phyloP scores from a whole-genome alignment of 306 rosid species.

The Sicyos baderoa region DNA sequence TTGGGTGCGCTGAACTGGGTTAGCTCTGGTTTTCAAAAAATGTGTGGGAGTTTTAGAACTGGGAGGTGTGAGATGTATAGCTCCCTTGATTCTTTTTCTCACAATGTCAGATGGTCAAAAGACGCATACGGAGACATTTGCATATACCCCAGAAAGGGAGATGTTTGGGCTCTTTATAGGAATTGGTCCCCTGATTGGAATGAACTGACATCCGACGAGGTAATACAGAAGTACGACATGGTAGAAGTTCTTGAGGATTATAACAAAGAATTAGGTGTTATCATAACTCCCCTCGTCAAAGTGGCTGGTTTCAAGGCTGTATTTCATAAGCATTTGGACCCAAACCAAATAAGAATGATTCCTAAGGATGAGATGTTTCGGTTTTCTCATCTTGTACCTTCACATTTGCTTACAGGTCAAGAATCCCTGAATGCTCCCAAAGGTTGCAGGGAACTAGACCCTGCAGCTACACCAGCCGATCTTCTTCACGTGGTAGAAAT shows the following conservation, averaged over 20 bases:
- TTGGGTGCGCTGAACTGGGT: constrained; percentile 54
- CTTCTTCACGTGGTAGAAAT: constrained; percentile 55
- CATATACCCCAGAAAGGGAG: constrained; percentile 71
- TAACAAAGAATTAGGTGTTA: constrained; percentile 55
- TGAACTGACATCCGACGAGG: constrained; percentile 56
- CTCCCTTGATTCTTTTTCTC: constrained; percentile 64
- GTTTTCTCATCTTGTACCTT: constrained; percentile 82
- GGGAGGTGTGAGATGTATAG: constrained; percentile 43
- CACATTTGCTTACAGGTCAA: constrained; percentile 53
- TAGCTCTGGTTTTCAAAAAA: constrained; percentile 58
- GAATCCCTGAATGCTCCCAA: constrained; percentile 70
- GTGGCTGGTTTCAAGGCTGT: constrained; percentile 84
- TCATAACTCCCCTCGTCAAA: constrained; percentile 65
- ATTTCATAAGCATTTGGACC: constrained; percentile 60
- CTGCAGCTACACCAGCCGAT: constrained; percentile 73
- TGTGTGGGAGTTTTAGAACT: constrained; percentile 61
- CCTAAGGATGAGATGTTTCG: constrained; percentile 64
- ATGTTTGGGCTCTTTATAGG: constrained; percentile 87
- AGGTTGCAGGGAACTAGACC: constrained; percentile 91
- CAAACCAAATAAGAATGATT: constrained; percentile 44
- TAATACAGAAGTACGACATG: constrained; percentile 60
- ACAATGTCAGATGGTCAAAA: constrained; percentile 65
- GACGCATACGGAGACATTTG: constrained; percentile 45
- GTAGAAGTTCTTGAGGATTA: constrained; percentile 72
- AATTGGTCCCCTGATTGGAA: constrained; percentile 89